Conservation (phyloP, 345 rosid species). For the Pistacia vera region DNA sequence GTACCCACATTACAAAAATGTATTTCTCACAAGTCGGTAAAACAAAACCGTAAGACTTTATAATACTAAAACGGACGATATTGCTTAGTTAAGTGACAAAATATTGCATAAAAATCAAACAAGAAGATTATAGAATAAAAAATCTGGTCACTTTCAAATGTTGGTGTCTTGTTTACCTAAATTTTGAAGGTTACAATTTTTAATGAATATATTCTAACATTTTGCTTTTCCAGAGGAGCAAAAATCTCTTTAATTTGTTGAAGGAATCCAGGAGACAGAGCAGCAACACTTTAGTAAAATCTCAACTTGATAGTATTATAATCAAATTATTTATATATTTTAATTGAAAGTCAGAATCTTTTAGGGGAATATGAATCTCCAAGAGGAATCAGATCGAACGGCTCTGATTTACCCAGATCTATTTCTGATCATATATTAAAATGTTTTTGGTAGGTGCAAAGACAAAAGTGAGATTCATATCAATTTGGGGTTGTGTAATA, state of each 20-base stretch:
- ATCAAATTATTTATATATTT: not conserved
- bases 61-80: too few relatives aligned
- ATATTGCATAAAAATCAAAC: too few relatives aligned
- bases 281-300: too few relatives aligned
- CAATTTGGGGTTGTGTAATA: not conserved
- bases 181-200: too few relatives aligned
- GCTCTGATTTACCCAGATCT: slow-evolving; percentile 1
- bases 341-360: not conserved
- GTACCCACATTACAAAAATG: too few relatives aligned
- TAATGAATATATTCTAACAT: not conserved
- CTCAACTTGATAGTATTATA: not conserved
- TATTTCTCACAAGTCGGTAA: too few relatives aligned
- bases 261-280: not conserved
- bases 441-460: not conserved
- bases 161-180: slow-evolving; percentile 3
- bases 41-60: too few relatives aligned
- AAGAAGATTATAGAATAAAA: too few relatives aligned
- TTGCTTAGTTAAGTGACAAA: too few relatives aligned
- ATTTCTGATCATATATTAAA: not conserved
- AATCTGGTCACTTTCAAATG: not conserved
- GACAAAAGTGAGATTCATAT: not conserved
- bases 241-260: not conserved
- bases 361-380: not conserved
- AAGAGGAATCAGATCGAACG: not conserved
- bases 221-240: not conserved